phyloP scores from a whole-genome alignment of 106 monocot genomes.

The Dactylorhiza incarnata region DNA sequence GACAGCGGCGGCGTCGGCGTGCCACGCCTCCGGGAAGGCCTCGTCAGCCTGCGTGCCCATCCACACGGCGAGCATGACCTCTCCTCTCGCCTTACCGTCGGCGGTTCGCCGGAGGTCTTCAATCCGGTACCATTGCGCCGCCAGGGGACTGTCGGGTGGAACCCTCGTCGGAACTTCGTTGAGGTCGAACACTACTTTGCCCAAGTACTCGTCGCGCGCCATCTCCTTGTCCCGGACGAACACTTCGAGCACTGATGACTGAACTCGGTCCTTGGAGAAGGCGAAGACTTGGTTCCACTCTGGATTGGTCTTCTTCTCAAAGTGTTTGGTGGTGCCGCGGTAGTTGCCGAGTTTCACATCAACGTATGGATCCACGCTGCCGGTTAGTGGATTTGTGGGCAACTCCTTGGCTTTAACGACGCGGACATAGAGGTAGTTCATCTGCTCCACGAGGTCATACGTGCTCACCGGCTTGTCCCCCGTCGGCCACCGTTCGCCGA shows the following conservation, averaged over 20 bases:
- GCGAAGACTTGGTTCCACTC: slow-evolving; percentile 93
- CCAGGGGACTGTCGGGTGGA: slow-evolving; percentile 81
- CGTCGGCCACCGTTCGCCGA: slow-evolving; percentile 58
- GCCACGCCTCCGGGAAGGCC: slow-evolving; percentile 75
- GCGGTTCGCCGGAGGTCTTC: slow-evolving; percentile 44
- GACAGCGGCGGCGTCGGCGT: slow-evolving; percentile 55
- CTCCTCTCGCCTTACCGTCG: slow-evolving; percentile 60
- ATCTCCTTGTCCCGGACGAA: slow-evolving; percentile 74
- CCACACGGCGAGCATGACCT: slow-evolving; percentile 79
- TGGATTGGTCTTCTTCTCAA: slow-evolving; percentile 60
- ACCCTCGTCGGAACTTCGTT: slow-evolving; percentile 84
- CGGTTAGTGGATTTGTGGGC: slow-evolving; percentile 51
- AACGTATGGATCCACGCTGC: slow-evolving; percentile 69
- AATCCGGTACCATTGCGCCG: slow-evolving; percentile 86
- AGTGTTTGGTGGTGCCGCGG: slow-evolving; percentile 66
- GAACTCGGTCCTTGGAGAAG: slow-evolving; percentile 80
- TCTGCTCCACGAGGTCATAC: slow-evolving; percentile 86
- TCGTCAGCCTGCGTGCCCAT: slow-evolving; percentile 75
- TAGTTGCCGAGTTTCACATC: slow-evolving; percentile 93
- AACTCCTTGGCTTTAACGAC: slow-evolving; percentile 81
- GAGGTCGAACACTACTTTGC: slow-evolving; percentile 68
- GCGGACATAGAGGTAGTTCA: slow-evolving; percentile 71
- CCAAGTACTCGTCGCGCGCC: slow-evolving; percentile 78
- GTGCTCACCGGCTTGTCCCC: slow-evolving; percentile 62
- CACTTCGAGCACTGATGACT: slow-evolving; percentile 65